Conservation (phyloP, 1,284 basidiomycete genomes). For the Phlebopus sp. region DNA sequence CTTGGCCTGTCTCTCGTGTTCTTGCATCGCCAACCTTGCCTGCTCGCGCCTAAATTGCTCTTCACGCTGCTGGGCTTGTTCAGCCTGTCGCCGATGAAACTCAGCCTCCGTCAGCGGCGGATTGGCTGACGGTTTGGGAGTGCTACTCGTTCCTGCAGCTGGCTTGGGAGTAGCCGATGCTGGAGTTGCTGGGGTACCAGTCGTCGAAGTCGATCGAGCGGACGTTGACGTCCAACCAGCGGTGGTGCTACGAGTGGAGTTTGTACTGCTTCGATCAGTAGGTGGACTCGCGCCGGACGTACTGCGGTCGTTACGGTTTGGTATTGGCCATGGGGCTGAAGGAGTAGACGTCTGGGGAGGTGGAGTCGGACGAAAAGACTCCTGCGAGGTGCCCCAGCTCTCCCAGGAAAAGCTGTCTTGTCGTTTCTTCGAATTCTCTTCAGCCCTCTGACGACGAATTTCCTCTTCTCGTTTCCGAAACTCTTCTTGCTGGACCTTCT, state of each 20-base stretch:
- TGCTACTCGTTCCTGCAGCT: conserved; percentile 23
- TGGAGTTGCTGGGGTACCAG: conserved; percentile 32
- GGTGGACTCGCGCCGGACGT: conserved; percentile 24
- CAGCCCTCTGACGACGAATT: conserved; percentile 38
- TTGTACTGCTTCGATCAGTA: conserved; percentile 26
- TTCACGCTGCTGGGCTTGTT: conserved; percentile 52
- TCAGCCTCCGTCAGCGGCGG: conserved; percentile 43
- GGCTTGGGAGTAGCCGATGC: conserved; percentile 32
- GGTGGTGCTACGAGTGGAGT: conserved; percentile 26
- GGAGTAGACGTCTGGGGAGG: conserved; percentile 25
- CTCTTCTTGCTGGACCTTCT: conserved; percentile 28
- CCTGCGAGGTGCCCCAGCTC: conserved; percentile 21
- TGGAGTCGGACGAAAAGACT: conserved; percentile 23
- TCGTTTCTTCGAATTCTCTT: conserved; percentile 42
- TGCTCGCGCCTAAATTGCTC: conserved; percentile 60
- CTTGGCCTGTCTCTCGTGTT: conserved; percentile 43
- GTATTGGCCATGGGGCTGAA: conserved; percentile 33
- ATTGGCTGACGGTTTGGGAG: conserved; percentile 17
- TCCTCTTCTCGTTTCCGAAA: conserved; percentile 48
- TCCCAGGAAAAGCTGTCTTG: conserved; percentile 30
- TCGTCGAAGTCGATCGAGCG: conserved; percentile 30
- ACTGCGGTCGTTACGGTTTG: conserved; percentile 24
- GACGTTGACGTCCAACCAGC: conserved; percentile 33
- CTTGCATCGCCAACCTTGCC: conserved; percentile 41
- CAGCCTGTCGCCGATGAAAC: conserved; percentile 55